Evolutionary conservation across 2,329 filamentous ascomycete species (phyloP).

Genomic region (Verticillium longisporum): DNA sequence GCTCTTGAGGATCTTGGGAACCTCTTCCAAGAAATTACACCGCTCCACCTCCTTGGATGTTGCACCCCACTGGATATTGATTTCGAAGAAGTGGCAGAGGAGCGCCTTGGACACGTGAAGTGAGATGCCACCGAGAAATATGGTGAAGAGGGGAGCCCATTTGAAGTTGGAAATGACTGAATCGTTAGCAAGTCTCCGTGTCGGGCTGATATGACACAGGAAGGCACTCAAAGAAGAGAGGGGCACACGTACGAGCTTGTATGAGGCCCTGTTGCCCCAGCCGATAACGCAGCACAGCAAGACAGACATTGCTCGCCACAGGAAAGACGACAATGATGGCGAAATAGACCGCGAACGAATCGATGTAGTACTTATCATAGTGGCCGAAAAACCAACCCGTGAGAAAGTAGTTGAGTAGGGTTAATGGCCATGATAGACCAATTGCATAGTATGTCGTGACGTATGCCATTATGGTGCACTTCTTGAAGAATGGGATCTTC

Average conservation of each 20-base stretch:
- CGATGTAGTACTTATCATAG: slow-evolving; percentile 60
- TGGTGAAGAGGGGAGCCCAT: slow-evolving; percentile 50
- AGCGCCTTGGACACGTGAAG: slow-evolving; percentile 32
- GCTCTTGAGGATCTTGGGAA: slow-evolving; percentile 43
- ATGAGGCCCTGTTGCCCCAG: slow-evolving; percentile 45
- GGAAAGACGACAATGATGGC: slow-evolving; percentile 59
- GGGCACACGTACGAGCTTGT: slow-evolving; percentile 13
- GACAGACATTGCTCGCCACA: slow-evolving; percentile 49
- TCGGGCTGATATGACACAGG: background rate
- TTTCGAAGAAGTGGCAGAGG: slow-evolving; percentile 30
- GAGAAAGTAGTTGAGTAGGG: slow-evolving; percentile 62
- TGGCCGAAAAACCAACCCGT: slow-evolving; percentile 65
- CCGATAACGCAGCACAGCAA: slow-evolving; percentile 57
- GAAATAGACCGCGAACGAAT: slow-evolving; percentile 58
- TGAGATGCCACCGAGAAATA: slow-evolving; percentile 35
- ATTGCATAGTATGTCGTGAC: slow-evolving; percentile 68
- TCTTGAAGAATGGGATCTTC: slow-evolving; percentile 57
- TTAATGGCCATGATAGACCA: slow-evolving; percentile 58
- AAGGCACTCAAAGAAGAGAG: slow-evolving; percentile 13
- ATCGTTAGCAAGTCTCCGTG: background rate
- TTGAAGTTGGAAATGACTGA: slow-evolving; percentile 49
- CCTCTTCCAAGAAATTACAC: slow-evolving; percentile 48
- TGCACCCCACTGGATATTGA: slow-evolving; percentile 41
- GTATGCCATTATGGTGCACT: slow-evolving; percentile 65
- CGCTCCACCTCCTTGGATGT: slow-evolving; percentile 51